These are phyloP conservation scores for Lasiosphaeria miniovina DNA, from an alignment of 495 filamentous ascomycete species.

Conservation along the genomic window DNA sequence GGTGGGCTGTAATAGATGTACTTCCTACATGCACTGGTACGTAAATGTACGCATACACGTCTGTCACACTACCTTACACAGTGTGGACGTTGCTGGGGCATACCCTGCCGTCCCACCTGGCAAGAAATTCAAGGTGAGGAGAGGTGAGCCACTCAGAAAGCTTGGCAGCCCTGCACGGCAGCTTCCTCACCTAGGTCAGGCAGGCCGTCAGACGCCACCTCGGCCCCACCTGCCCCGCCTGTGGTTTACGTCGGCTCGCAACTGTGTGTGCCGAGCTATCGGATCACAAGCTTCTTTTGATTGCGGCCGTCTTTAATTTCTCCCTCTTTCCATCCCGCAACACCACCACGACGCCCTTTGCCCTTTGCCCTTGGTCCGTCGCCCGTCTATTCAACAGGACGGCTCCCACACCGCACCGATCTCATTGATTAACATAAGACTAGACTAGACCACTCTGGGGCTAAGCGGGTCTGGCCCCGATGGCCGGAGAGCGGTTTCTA, in stretches of 20 bases:
- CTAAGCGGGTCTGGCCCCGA: not conserved
- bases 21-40: too few species aligned
- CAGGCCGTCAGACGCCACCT: not conserved
- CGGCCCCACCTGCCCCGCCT: not conserved
- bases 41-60: too few species aligned
- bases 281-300: too few species aligned
- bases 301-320: too few species aligned
- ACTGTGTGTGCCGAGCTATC: not conserved
- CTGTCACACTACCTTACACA: too few species aligned
- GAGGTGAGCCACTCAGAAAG: not conserved
- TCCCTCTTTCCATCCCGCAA: too few species aligned
- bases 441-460: not conserved
- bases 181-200: slow-evolving; percentile 17
- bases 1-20: too few species aligned
- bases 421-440: not conserved
- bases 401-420: too few species aligned
- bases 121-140: slow-evolving; percentile 29
- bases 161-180: not conserved
- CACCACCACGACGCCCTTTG: too few species aligned
- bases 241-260: not conserved
- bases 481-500: not conserved
- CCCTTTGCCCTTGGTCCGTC: too few species aligned
- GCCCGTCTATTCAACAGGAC: too few species aligned
- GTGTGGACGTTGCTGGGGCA: not conserved
- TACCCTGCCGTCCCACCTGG: slow-evolving; percentile 30